phyloP scores from a whole-genome alignment of 768 basidiomycete species.

The Leccinum pellstonianum region DNA sequence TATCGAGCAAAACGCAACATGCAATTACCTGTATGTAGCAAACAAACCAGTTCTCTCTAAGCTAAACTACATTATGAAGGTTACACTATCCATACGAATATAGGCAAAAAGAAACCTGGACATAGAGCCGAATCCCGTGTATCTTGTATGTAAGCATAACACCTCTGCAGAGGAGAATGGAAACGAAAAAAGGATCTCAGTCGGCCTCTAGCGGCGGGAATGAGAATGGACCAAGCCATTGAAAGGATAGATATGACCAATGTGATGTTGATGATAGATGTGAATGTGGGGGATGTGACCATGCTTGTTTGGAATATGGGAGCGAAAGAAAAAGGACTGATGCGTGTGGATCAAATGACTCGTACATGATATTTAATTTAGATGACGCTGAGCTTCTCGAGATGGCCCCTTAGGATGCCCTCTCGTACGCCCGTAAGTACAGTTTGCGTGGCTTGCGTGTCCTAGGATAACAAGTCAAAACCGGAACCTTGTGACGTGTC shows the following conservation, averaged over 20 bases:
- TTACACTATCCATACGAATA: background rate
- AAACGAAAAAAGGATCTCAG: background rate
- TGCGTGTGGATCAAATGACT: background rate
- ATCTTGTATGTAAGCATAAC: background rate
- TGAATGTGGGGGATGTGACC: background rate
- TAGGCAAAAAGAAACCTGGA: background rate
- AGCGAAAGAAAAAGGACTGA: background rate
- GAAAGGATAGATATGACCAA: background rate
- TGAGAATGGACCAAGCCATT: background rate
- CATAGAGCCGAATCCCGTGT: background rate
- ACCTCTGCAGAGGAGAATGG: background rate
- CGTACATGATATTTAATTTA: slow-evolving; percentile 9
- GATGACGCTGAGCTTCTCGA: slow-evolving; percentile 32
- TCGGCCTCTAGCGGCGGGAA: background rate
- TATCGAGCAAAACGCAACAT: background rate
- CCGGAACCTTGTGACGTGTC: background rate
- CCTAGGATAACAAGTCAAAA: slow-evolving; percentile 23
- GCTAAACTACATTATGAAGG: background rate
- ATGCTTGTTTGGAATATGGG: background rate
- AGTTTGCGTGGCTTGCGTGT: slow-evolving; percentile 38
- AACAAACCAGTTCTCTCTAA: background rate
- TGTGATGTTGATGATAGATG: background rate
- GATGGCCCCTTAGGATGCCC: slow-evolving; percentile 36
- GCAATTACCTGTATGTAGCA: background rate
- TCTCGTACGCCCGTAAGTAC: slow-evolving; percentile 44